phyloP scores from a whole-genome alignment of 306 rosid genomes.

The Calophaca sinica region DNA sequence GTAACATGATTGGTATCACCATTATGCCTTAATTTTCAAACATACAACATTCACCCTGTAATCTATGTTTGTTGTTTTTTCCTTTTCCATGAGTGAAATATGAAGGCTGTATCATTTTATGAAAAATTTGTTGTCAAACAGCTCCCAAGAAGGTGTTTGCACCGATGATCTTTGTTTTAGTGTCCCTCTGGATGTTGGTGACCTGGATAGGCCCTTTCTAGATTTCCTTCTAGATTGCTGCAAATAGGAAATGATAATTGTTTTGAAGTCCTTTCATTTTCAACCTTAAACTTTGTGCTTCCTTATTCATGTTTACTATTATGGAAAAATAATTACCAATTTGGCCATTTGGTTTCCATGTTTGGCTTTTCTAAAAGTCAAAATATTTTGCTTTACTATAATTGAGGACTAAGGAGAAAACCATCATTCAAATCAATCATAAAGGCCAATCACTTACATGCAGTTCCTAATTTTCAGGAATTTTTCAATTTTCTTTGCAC shows the following conservation, averaged over 20 bases:
- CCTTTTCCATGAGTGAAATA: neutral
- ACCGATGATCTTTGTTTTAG: neutral
- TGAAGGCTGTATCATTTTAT: neutral
- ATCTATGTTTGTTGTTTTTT: constrained; percentile 1
- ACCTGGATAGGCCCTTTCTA: neutral
- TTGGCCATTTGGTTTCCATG: neutral
- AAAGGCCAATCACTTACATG: too few relatives aligned
- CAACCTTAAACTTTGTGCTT: constrained; percentile 8
- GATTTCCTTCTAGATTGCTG: too few relatives aligned
- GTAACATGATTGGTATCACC: too few relatives aligned
- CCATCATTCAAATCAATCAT: constrained; percentile 15
- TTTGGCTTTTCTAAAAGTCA: neutral
- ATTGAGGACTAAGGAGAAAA: constrained; percentile 5
- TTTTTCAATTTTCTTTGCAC: too few relatives aligned
- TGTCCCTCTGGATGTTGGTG: constrained; percentile 15
- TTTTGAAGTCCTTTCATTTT: constrained; percentile 7
- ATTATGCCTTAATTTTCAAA: neutral
- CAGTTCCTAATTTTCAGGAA: too few relatives aligned
- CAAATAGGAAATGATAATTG: neutral
- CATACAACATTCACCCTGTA: neutral
- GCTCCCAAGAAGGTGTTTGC: neutral
- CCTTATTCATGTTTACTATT: neutral
- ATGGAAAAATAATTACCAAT: neutral
- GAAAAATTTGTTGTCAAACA: constrained; percentile 14
- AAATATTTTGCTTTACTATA: neutral